phyloP scores from a whole-genome alignment of 768 basidiomycete species.

The Lactarius trivialis region DNA sequence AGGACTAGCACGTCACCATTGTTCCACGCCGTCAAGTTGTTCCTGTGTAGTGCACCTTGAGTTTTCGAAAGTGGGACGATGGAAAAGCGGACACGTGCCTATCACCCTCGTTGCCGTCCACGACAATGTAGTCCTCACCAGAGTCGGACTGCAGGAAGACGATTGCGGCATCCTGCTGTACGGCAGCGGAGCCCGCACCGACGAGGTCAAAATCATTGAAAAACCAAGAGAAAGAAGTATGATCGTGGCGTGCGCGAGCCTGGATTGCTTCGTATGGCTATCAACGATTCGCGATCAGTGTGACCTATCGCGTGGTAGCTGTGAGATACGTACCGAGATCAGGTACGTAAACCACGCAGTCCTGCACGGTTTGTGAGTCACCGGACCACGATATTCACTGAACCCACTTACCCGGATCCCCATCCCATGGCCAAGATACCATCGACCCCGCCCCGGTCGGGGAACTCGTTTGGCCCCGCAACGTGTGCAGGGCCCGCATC shows the following conservation, averaged over 20 bases:
- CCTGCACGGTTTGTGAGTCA: slow-evolving; percentile 27
- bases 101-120: slow-evolving; percentile 55
- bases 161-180: slow-evolving; percentile 43
- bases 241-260: slow-evolving; percentile 56
- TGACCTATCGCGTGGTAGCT: background rate
- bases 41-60: slow-evolving; percentile 1
- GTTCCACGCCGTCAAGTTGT: slow-evolving; percentile 37
- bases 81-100: slow-evolving; percentile 36
- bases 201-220: slow-evolving; percentile 62
- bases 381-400: background rate
- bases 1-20: slow-evolving; percentile 37
- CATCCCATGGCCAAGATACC: slow-evolving; percentile 88
- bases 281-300: background rate
- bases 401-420: slow-evolving; percentile 56
- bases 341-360: slow-evolving; percentile 76
- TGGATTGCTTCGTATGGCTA: slow-evolving; percentile 82
- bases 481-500: slow-evolving; percentile 39
- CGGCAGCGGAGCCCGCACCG: slow-evolving; percentile 37
- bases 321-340: slow-evolving; percentile 46
- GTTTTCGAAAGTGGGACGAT: background rate
- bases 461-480: slow-evolving; percentile 43
- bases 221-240: slow-evolving; percentile 59
- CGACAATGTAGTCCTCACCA: slow-evolving; percentile 45
- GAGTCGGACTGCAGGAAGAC: slow-evolving; percentile 40
- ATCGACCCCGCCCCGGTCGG: slow-evolving; percentile 35